Evolutionary conservation across 2,329 filamentous ascomycete species (phyloP), one percentile per base, ranked within the genome.

Genomic region (Penicillium sp.): DNA sequence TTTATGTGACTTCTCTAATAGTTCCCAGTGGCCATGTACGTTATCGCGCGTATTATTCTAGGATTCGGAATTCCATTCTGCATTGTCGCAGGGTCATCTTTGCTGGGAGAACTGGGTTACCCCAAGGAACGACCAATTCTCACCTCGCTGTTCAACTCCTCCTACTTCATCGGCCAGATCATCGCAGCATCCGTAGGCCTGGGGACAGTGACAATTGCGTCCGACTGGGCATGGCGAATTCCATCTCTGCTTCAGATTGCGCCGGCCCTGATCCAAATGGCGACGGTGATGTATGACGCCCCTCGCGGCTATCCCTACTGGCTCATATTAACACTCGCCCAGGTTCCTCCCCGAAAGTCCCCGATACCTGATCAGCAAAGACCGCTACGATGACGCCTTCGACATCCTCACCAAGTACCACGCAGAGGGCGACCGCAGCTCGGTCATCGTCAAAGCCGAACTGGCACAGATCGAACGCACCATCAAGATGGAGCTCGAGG

Each of bases 51-150:
- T 57, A 79, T 86, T 59, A 75, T 88, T 28, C 81, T 88, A n/a
- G 86, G 86, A 15, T 82, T 84, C 25, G 86, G 86, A n/a, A 84
- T 88, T 50, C 82, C 83, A 0, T 85, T 84, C 63, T 83, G 81
- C 60, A 87, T 87, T 61, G 82, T 86, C 37, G 82, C 83, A 2
- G 85, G 83, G 4, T 83, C 85, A 1, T 79, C 82, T 37, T 73
- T 87, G 52, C 84, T 88, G 31, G 85, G 84, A 72, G 86, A 88
- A 68, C 75, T 88, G 28, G 84, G 80, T 1, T 82, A 87, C 67
- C 85, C 85, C 2, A 87, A 85, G 68, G 84, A 87, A 71, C 83
- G 86, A 61, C 78, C 84, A 0, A 76, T 83, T n/a, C 65, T 87
- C 55, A 87, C 84, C 0, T 86, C 84, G 6, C 74, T 86, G 1